Evolutionary conservation across 1,284 basidiomycete species (phyloP).

Genomic region (Cutaneotrichosporon dermatis): DNA sequence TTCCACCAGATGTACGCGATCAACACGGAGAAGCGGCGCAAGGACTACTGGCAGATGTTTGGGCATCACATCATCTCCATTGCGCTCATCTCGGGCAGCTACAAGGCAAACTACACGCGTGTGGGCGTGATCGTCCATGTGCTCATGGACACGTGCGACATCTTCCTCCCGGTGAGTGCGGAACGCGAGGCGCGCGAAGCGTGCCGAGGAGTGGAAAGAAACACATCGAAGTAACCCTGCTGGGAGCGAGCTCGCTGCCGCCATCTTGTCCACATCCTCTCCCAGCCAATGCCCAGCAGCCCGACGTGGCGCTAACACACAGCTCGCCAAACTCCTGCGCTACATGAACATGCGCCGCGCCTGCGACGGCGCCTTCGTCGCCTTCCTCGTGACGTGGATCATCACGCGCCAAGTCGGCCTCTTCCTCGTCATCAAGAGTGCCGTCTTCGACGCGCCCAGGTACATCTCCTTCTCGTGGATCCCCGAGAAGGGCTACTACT

Average conservation of each 20-base stretch:
- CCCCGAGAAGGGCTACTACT: slow-evolving; percentile 58
- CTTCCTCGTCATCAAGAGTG: slow-evolving; percentile 62
- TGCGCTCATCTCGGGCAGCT: slow-evolving; percentile 69
- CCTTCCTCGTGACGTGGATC: slow-evolving; percentile 85
- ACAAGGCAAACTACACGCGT: slow-evolving; percentile 77
- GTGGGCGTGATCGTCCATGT: slow-evolving; percentile 83
- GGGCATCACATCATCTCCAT: slow-evolving; percentile 89
- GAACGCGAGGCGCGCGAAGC: too few species aligned
- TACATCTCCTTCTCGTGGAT: slow-evolving; percentile 60
- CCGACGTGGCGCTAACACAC: too few species aligned
- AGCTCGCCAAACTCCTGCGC: slow-evolving; percentile 87
- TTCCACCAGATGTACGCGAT: slow-evolving; percentile 85
- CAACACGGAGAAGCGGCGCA: slow-evolving; percentile 86
- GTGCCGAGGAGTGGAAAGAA: too few species aligned
- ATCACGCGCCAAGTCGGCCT: slow-evolving; percentile 79
- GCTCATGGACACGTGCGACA: slow-evolving; percentile 90
- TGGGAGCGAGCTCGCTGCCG: too few species aligned
- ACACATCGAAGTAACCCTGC: too few species aligned
- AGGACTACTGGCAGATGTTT: slow-evolving; percentile 95
- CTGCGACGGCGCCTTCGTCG: slow-evolving; percentile 72
- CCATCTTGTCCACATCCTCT: too few species aligned
- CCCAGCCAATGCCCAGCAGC: too few species aligned
- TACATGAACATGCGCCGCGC: slow-evolving; percentile 67
- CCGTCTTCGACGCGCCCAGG: slow-evolving; percentile 54
- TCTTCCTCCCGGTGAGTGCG: slow-evolving; percentile 75